Conservation (phyloP, 345 rosid species). For the Rubroshorea leprosula region DNA sequence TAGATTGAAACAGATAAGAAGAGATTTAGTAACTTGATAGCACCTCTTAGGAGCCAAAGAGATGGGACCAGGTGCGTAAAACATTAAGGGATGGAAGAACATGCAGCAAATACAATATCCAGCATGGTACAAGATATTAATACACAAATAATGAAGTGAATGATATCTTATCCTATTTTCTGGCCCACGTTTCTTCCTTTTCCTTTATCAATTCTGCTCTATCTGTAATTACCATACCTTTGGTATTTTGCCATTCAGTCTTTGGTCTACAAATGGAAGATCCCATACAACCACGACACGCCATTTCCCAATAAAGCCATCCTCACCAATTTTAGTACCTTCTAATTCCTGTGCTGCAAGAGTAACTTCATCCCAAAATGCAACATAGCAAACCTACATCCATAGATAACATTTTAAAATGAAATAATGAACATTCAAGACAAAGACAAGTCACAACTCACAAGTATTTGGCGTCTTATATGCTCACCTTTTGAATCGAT, state of each 20-base stretch:
- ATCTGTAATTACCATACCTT: constrained; percentile 43
- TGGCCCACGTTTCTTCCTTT: too few relatives aligned
- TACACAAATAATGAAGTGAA: not conserved
- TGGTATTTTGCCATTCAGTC: constrained; percentile 96
- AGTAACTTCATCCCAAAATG: constrained; percentile 93
- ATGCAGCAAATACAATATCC: not conserved
- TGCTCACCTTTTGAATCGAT: constrained; percentile 63
- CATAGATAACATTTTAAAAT: constrained; percentile 15
- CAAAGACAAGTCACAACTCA: not conserved
- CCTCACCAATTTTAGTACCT: constrained; percentile 52
- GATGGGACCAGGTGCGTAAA: not conserved
- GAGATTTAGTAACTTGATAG: not conserved
- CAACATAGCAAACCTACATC: constrained; percentile 87
- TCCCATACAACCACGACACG: constrained; percentile 69
- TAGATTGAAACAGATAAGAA: too few relatives aligned
- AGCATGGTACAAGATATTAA: not conserved
- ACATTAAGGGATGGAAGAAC: not conserved
- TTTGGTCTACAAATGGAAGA: constrained; percentile 84
- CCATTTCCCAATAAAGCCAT: constrained; percentile 73
- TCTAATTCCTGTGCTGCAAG: constrained; percentile 57
- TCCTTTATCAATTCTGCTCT: too few relatives aligned
- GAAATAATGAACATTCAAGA: constrained; percentile 6
- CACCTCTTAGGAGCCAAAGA: not conserved
- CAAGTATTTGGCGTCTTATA: constrained; percentile 11
- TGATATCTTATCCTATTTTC: not conserved